A percentile compares a stretch with the other conserved stretches of the same genome.
These are phyloP conservation scores for Syzygium malaccense DNA, from an alignment of 441 rosid species.

Conservation along the genomic window DNA sequence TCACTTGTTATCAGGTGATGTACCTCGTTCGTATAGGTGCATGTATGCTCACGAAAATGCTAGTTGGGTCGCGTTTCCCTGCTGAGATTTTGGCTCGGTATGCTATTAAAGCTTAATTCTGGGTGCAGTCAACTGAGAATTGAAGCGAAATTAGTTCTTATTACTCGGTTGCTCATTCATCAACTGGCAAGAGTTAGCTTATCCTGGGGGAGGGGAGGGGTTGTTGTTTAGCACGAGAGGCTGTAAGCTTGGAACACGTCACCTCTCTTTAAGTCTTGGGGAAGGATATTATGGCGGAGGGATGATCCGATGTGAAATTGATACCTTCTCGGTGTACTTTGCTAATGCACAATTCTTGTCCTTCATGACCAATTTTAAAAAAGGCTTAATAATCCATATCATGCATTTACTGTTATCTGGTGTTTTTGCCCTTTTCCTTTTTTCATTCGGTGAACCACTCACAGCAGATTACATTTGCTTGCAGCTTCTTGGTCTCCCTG, in stretches of 20 bases:
- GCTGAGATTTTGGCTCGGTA: not conserved
- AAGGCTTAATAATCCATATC: not conserved
- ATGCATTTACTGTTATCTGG: not conserved
- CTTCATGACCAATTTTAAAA: not conserved
- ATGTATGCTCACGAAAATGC: not conserved
- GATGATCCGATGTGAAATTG: not conserved
- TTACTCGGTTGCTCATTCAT: not conserved
- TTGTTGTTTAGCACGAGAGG: not conserved
- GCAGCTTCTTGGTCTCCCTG: conserved; percentile 74
- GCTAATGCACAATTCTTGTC: not conserved
- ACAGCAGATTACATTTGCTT: not conserved
- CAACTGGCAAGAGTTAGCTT: not conserved
- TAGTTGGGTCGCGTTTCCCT: not conserved
- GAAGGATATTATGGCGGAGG: not conserved
- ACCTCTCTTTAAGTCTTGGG: not conserved
- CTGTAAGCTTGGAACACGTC: not conserved
- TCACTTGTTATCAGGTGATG: conserved; percentile 81
- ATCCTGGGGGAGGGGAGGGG: not conserved
- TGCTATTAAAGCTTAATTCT: not conserved
- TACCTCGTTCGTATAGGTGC: not conserved
- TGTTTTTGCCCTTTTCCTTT: not conserved
- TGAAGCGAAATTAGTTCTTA: not conserved
- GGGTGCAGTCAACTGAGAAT: not conserved
- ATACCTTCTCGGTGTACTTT: not conserved
- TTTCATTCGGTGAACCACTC: not conserved